Evolutionary conservation across 441 rosid genomes (phyloP).

Genomic region (Flueggea neowawraea): DNA sequence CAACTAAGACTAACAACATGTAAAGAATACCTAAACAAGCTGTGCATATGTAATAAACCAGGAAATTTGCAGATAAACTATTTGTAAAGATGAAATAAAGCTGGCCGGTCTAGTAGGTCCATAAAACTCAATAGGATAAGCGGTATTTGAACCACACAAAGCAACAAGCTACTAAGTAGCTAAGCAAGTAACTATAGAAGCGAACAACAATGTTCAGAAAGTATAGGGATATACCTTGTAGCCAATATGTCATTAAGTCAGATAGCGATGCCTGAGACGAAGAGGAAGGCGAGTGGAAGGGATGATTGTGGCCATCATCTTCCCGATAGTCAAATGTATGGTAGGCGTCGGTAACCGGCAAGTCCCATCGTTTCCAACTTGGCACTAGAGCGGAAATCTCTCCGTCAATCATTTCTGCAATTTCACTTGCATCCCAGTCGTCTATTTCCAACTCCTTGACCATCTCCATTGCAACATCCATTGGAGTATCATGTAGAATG

Average conservation of each 20-base stretch:
- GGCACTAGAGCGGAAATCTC: conserved; percentile 71
- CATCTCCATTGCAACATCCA: conserved; percentile 87
- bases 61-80: too few species aligned
- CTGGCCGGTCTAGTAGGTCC: too few species aligned
- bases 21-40: too few species aligned
- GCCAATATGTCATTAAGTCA: conserved; percentile 37
- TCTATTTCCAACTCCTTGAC: conserved; percentile 77
- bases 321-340: conserved; percentile 30
- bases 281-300: conserved; percentile 52
- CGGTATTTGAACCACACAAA: not conserved
- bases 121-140: too few species aligned
- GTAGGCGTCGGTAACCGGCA: conserved; percentile 37
- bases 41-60: too few species aligned
- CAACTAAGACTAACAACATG: too few species aligned
- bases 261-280: conserved; percentile 58
- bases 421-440: conserved; percentile 73
- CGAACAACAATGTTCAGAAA: not conserved
- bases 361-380: conserved; percentile 41
- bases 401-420: conserved; percentile 80
- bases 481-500: conserved; percentile 63
- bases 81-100: too few species aligned
- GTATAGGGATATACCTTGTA: conserved; percentile 38
- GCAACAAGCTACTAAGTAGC: too few species aligned
- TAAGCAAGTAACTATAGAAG: not conserved
- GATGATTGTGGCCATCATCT: conserved; percentile 28